phyloP scores from a whole-genome alignment of 257 asterid species.

The Solanum bulbocastanum region DNA sequence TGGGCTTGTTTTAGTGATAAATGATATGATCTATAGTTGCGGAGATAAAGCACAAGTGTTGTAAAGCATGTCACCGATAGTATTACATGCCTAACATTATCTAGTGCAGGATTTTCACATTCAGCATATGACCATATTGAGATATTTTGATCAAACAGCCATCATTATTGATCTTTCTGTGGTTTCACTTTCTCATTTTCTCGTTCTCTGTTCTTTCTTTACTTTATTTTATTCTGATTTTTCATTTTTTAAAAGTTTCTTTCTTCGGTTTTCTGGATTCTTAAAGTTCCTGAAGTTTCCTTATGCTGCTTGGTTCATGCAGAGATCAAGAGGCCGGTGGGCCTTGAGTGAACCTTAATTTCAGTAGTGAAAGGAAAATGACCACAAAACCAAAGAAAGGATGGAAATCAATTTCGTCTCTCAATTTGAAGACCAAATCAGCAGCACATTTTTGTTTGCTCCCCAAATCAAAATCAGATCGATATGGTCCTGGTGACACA shows the following conservation, averaged over 20 bases:
- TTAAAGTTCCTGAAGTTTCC: not conserved
- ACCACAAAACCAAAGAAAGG: conserved; percentile 52
- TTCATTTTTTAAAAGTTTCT: not conserved
- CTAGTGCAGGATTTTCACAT: not conserved
- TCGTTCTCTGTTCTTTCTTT: not conserved
- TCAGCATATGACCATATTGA: not conserved
- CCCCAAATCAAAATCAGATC: conserved; percentile 60
- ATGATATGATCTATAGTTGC: not conserved
- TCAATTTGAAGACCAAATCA: conserved; percentile 46
- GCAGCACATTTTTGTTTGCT: conserved; percentile 71
- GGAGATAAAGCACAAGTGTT: not conserved
- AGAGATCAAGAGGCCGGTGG: conserved; percentile 33
- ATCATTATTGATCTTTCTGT: not conserved
- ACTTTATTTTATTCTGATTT: not conserved
- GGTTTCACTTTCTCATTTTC: not conserved
- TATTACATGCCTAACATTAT: not conserved
- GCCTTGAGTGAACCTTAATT: conserved; percentile 22
- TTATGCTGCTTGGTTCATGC: conserved; percentile 8
- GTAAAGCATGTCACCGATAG: not conserved
- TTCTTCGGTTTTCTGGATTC: not conserved
- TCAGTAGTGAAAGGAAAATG: conserved; percentile 38
- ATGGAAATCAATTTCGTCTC: conserved; percentile 71
- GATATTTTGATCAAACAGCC: not conserved
- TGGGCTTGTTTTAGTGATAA: not conserved
- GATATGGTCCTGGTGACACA: conserved; percentile 39